phyloP scores from a whole-genome alignment of 345 rosid genomes.

The Diplotaxis tenuifolia region DNA sequence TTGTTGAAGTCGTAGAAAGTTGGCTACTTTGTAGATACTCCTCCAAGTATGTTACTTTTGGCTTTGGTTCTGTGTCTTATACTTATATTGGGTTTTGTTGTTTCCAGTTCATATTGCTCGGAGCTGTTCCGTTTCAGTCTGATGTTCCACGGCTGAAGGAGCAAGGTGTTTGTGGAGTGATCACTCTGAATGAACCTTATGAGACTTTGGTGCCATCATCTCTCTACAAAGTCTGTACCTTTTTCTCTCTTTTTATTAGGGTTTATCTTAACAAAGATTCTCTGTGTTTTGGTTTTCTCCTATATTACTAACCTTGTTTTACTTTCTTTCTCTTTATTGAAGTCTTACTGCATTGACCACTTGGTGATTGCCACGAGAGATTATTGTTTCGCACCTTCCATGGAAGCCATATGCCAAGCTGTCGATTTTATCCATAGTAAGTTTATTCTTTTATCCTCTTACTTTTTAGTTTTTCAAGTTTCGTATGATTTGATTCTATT shows the following conservation, averaged over 20 bases:
- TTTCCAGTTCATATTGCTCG: constrained; percentile 61
- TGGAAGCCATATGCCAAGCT: constrained; percentile 74
- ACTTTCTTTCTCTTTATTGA: constrained; percentile 25
- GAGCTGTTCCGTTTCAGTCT: constrained; percentile 79
- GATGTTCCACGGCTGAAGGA: constrained; percentile 72
- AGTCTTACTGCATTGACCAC: constrained; percentile 83
- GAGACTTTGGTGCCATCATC: constrained; percentile 84
- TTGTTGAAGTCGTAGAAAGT: background rate
- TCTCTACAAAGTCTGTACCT: constrained; percentile 58
- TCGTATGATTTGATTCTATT: constrained; percentile 5
- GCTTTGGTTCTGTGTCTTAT: background rate
- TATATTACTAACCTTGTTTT: constrained; percentile 9
- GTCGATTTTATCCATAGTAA: constrained; percentile 81
- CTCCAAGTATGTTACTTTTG: background rate
- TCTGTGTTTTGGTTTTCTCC: constrained; percentile 6
- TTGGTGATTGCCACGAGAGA: constrained; percentile 96
- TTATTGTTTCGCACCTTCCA: constrained; percentile 93
- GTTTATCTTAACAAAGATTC: too few species aligned
- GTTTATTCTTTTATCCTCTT: constrained; percentile 18
- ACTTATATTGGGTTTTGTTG: background rate
- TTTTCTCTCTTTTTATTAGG: background rate
- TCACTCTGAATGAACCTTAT: constrained; percentile 74
- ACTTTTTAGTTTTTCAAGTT: background rate
- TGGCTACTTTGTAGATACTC: background rate
- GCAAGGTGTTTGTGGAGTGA: constrained; percentile 70